Evolutionary conservation across 257 asterid species (phyloP).

Genomic region (Nicotiana undulata): DNA sequence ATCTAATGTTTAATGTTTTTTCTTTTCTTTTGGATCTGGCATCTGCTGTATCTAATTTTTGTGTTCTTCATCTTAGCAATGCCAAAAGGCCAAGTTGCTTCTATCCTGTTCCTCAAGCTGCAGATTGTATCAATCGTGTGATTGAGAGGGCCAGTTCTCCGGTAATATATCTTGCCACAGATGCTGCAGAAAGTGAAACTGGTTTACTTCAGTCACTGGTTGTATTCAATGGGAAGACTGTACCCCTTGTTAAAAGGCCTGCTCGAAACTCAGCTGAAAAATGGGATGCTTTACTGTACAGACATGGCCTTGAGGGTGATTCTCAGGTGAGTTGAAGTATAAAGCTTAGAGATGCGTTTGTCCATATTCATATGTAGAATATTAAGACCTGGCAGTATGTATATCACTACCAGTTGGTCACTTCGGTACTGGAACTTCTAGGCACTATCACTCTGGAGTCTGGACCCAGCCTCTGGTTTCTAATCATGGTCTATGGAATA

Average conservation of each 20-base stretch:
- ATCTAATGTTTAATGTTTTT: neutral
- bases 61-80: constrained; percentile 45
- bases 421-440: neutral
- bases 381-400: neutral
- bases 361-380: neutral
- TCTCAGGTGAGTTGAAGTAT: constrained; percentile 52
- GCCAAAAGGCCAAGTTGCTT: constrained; percentile 88
- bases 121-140: constrained; percentile 83
- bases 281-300: constrained; percentile 92
- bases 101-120: constrained; percentile 94
- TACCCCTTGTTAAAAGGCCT: constrained; percentile 92
- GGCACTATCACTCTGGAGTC: neutral
- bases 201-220: constrained; percentile 77
- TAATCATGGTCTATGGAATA: neutral
- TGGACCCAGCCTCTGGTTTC: neutral
- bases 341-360: neutral
- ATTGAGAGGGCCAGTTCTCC: constrained; percentile 71
- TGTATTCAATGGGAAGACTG: constrained; percentile 61
- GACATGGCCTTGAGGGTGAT: constrained; percentile 82
- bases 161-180: constrained; percentile 84
- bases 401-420: neutral
- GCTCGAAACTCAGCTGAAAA: constrained; percentile 82
- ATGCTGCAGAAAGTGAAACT: constrained; percentile 96
- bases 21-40: neutral
- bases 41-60: neutral